Conservation (phyloP, 1,284 basidiomycete species). For the Cryptococcus amylolentus region DNA sequence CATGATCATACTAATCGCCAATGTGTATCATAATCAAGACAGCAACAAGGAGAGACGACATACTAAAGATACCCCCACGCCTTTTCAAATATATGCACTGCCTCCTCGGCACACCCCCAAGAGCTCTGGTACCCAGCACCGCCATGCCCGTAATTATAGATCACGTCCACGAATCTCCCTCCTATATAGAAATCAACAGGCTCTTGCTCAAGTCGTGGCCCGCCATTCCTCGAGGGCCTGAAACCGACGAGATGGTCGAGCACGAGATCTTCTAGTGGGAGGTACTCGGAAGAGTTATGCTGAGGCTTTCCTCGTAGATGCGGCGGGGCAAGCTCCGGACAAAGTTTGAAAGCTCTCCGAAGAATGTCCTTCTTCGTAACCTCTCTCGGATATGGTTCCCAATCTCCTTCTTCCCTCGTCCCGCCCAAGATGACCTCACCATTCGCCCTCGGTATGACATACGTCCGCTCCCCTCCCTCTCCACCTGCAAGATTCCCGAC, state of each 20-base stretch:
- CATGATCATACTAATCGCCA: too few relatives aligned
- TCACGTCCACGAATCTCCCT: too few relatives aligned
- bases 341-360: conserved; percentile 37
- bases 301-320: not conserved
- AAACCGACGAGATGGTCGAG: conserved; percentile 21
- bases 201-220: conserved; percentile 31
- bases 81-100: conserved; percentile 27
- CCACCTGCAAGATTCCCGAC: conserved; percentile 37
- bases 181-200: too few relatives aligned
- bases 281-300: not conserved
- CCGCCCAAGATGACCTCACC: conserved; percentile 49
- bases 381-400: conserved; percentile 34
- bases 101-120: conserved; percentile 47
- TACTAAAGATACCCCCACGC: too few relatives aligned
- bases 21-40: too few relatives aligned
- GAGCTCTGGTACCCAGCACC: conserved; percentile 49
- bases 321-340: conserved; percentile 27
- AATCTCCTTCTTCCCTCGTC: conserved; percentile 43
- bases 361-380: conserved; percentile 37
- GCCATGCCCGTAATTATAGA: conserved; percentile 29
- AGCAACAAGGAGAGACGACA: too few relatives aligned
- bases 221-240: conserved; percentile 34
- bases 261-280: too few relatives aligned
- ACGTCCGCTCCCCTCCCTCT: conserved; percentile 46
- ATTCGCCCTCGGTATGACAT: conserved; percentile 44